Conservation (phyloP, 2,329 filamentous ascomycete species). For the Sphaceloma murrayae region DNA sequence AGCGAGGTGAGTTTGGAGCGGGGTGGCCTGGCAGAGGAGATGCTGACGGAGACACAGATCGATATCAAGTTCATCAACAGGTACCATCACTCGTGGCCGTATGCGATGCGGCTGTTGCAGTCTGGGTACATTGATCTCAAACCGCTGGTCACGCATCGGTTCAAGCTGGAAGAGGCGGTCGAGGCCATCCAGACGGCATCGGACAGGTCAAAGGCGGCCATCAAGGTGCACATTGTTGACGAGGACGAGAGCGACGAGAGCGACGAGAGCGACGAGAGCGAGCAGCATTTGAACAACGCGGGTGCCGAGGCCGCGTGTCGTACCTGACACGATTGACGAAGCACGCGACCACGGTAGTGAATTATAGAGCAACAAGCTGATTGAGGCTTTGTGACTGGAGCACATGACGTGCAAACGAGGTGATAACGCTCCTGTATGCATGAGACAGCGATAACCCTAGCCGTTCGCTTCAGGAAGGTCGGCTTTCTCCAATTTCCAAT, state of each 20-base stretch:
- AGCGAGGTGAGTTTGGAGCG: conserved; percentile 22
- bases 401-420: conserved; percentile 1
- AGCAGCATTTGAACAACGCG: no score
- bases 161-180: conserved; percentile 51
- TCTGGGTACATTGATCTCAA: conserved; percentile 53
- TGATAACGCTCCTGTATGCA: no score
- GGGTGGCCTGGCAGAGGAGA: neutral
- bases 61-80: conserved; percentile 62
- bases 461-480: no score
- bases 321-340: neutral
- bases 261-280: no score
- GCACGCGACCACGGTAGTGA: conserved; percentile 1
- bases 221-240: conserved; percentile 48
- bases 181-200: conserved; percentile 48
- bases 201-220: conserved; percentile 44
- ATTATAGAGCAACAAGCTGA: no score
- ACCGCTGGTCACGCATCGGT: conserved; percentile 53
- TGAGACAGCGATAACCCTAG: no score
- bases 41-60: conserved; percentile 27
- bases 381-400: no score
- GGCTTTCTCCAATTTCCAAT: no score
- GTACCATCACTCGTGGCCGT: conserved; percentile 61
- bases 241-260: no score
- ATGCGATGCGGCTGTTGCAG: conserved; percentile 51
- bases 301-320: no score